Evolutionary conservation across 768 basidiomycete species (phyloP), one percentile per base, ranked within the genome.

Genomic region (Austroboletus eburneus): DNA sequence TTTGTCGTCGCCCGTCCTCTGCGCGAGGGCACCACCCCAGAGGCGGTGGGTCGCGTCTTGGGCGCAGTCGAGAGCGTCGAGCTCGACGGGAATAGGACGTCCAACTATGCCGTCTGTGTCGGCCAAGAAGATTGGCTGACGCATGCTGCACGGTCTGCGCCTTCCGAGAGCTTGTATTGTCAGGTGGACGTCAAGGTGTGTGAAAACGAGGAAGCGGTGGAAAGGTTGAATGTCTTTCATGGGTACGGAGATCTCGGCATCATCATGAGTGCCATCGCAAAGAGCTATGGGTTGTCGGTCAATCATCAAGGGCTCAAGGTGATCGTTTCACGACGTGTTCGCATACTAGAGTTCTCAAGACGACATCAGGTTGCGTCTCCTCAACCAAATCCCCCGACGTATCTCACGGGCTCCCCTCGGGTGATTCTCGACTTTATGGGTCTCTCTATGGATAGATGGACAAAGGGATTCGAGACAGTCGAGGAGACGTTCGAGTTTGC

Each of bases 211-310:
- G 71, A 66, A 17, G 78, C 78, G 55, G 78, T 67, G 62, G 70
- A 80, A 20, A 69, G 79, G 18, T 62, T 77, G 14, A 57, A 71
- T 20, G 77, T 85, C 62, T 77, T 77, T 55, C 73, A 79, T 47
- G 75, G 78, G 2, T 87, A 85, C 54, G 86, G 86, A 9, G 86
- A 87, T 54, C 69, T 87, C 16, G 81, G 81, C 0, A 84, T 85
- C 77, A 83, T 87, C 14, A 62, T 87, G 39, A 76, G 79, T 9
- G 60, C 82, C 13, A 61, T 87, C 16, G 75, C 71, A 9, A 71
- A 73, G 33, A 76, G 76, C 43, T 65, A 65, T 39, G 80, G 83
- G 3, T 54, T 87, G 3, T 56, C 64, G 2, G 59, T 83, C 1
- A 77, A 78, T 5, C 65, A 63, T 20, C 71, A 77, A 35, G 86